A percentile compares a stretch with the other conserved stretches of the same genome.
Conservation (phyloP, 306 rosid species). For the Citrullus mucosospermus region DNA sequence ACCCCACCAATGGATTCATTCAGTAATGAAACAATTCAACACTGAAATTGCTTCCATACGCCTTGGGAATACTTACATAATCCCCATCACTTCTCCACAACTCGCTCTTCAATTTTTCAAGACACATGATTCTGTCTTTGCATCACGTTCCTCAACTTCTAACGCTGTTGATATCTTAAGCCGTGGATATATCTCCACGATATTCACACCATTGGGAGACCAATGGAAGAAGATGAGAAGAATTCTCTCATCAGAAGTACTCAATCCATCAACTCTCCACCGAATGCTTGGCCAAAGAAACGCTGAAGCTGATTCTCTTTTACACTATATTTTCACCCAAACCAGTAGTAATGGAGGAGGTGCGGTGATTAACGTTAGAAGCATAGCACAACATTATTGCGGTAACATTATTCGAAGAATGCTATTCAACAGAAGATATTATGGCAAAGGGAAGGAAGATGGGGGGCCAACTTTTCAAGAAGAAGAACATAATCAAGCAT, state of each 20-base stretch:
- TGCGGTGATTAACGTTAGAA: constrained; percentile 12
- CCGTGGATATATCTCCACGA: neutral
- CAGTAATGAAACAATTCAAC: constrained; percentile 17
- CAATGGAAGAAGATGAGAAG: constrained; percentile 16
- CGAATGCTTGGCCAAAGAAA: constrained; percentile 23
- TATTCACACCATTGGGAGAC: neutral
- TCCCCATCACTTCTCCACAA: constrained; percentile 18
- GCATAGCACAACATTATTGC: constrained; percentile 15
- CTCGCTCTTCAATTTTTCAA: constrained; percentile 28
- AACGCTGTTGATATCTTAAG: neutral
- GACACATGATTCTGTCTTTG: constrained; percentile 19
- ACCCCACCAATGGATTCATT: constrained; percentile 20
- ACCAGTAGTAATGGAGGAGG: neutral
- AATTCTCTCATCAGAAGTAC: neutral
- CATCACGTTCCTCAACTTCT: too few species aligned
- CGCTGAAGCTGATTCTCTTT: constrained; percentile 25
- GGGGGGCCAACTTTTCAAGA: constrained; percentile 24
- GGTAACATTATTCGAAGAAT: constrained; percentile 15
- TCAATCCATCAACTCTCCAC: constrained; percentile 4
- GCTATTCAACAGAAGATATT: constrained; percentile 23
- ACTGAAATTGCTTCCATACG: constrained; percentile 34
- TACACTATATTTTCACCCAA: constrained; percentile 14
- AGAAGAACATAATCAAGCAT: neutral
- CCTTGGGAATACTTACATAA: constrained; percentile 26
- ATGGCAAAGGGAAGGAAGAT: constrained; percentile 20